Base-by-base conservation (phyloP, 2,329 filamentous ascomycete species). In the Aureobasidium namibiae region DNA sequence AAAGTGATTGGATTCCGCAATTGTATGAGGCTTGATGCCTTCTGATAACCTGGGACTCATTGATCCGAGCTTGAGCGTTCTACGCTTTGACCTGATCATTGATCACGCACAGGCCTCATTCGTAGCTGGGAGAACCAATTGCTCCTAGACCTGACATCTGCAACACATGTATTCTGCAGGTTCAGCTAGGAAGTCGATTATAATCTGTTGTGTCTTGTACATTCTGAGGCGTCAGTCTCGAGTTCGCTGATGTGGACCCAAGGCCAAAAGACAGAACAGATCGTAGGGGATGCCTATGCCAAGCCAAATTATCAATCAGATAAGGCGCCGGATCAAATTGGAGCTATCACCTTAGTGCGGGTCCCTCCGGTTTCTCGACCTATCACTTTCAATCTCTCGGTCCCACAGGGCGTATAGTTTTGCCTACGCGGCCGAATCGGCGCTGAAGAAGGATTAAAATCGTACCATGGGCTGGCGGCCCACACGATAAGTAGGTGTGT, bases 241-340 rank as follows among this genome's bases (percentile, higher is more conserved):
- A 38, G 36, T 7, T 38, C 16, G 36, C 16, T 3, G 4, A 38
- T n/a, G 5, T 5, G 2, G 9, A 8, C 16, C 2, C 36, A n/a
- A 38, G 16, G 16, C 9, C 7, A 8, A 16, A 16, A 38, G 16
- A 38, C 2, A n/a, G 16, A 2, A 8, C 16, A 7, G 3, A 38
- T 18, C 36, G 3, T 6, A 38, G 26, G 2, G 36, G 14, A n/a
- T n/a, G n/a, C 36, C 2, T 3, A n/a, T 16, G 41, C 41, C 34
- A 42, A 53, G 49, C 13, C 36, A 14, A 16, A 4, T 56, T 56
- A 45, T 56, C 52, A 36, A 56, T 56, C 52, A 56, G 50, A 54
- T 54, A 54, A 54, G 16, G 26, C 38, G 14, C 6, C 52, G 52
- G 52, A 45, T 56, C 52, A 45, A 34, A 33, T 24, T 26, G 21